Percentiles rank a stretch among this genome's conserved stretches.
phyloP scores from a whole-genome alignment of 2,329 filamentous ascomycete species.

The Macrophomina tecta region DNA sequence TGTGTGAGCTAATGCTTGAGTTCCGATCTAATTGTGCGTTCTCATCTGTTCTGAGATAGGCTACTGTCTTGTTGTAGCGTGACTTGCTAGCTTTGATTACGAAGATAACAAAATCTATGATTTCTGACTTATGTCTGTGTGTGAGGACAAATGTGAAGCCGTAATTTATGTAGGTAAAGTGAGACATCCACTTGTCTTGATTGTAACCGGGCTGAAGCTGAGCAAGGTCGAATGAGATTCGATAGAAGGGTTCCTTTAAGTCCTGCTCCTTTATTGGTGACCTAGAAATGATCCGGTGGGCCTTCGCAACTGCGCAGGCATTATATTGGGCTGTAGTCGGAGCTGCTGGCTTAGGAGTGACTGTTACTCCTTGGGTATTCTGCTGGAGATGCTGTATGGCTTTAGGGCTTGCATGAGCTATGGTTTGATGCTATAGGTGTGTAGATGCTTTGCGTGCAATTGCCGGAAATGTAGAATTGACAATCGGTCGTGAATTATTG shows the following conservation, averaged over 20 bases:
- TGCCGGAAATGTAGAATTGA: too few relatives aligned
- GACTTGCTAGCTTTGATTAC: neutral
- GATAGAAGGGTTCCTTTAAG: neutral
- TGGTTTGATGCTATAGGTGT: neutral
- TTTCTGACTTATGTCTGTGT: neutral
- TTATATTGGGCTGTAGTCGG: neutral
- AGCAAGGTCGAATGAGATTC: conserved; percentile 5
- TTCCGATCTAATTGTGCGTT: neutral
- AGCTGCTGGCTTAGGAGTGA: neutral
- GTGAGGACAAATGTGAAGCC: neutral
- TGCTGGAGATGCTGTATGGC: neutral
- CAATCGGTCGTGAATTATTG: too few relatives aligned
- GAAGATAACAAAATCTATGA: neutral
- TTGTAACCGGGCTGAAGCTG: neutral
- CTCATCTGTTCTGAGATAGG: neutral
- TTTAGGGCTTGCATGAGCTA: neutral
- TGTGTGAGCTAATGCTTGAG: neutral
- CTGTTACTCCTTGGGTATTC: neutral
- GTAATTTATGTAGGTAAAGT: neutral
- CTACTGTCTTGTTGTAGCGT: neutral
- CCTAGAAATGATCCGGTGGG: neutral
- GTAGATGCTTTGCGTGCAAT: neutral
- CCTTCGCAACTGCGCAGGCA: neutral
- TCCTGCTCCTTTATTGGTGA: neutral
- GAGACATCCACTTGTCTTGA: conserved; percentile 3